A percentile compares a stretch with the other conserved stretches of the same genome.
These are phyloP conservation scores for Paratinospora sagittata DNA, from an alignment of 164 flowering plant species.

Conservation along the genomic window DNA sequence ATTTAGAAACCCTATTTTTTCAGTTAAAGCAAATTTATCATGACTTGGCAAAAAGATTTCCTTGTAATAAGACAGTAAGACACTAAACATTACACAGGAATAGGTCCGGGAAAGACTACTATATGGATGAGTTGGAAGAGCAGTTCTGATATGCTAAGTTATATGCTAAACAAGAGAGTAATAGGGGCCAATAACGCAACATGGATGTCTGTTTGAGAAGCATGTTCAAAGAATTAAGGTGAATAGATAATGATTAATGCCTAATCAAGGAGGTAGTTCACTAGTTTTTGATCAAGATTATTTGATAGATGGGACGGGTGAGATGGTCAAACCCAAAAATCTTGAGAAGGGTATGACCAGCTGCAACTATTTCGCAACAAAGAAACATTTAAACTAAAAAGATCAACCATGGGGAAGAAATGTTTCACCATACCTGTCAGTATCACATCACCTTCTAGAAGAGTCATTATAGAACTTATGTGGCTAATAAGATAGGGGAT, in stretches of 20 bases:
- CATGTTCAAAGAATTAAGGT: background rate
- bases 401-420: background rate
- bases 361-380: background rate
- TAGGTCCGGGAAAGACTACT: too few species aligned
- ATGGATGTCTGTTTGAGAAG: too few species aligned
- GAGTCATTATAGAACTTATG: constrained; percentile 92
- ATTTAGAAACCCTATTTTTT: too few species aligned
- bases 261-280: background rate
- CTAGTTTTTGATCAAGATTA: background rate
- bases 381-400: background rate
- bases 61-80: too few species aligned
- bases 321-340: background rate
- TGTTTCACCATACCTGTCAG: constrained; percentile 64
- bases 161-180: too few species aligned
- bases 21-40: too few species aligned
- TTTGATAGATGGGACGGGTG: too few species aligned
- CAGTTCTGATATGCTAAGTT: too few species aligned
- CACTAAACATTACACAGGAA: too few species aligned
- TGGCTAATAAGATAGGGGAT: constrained; percentile 90
- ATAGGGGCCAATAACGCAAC: too few species aligned
- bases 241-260: background rate
- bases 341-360: background rate
- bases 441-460: constrained; percentile 95
- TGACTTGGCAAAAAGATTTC: too few species aligned
- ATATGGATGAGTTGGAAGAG: too few species aligned